These are phyloP conservation scores for Citropsis articulata DNA, from an alignment of 345 rosid genomes.

Conservation along the genomic window DNA sequence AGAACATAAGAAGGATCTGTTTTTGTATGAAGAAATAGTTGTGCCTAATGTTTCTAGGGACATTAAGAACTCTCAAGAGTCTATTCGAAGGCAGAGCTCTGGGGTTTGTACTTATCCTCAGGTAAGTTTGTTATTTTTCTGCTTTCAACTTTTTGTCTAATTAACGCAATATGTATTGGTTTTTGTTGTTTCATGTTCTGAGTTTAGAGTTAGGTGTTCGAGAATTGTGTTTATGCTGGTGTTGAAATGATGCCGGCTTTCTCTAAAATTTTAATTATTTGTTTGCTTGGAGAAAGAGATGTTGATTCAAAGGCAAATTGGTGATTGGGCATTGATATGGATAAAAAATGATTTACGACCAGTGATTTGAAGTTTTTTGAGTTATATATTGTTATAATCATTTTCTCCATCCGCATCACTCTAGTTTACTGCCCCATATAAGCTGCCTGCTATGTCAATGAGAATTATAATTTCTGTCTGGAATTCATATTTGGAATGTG, in stretches of 20 bases:
- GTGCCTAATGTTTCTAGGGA: slow-evolving; percentile 59
- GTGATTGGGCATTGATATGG: neutral
- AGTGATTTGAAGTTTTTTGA: neutral
- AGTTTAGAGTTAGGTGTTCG: neutral
- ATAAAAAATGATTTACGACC: neutral
- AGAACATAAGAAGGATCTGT: slow-evolving; percentile 44
- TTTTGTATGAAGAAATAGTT: slow-evolving; percentile 33
- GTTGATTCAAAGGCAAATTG: neutral
- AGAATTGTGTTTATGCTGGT: neutral
- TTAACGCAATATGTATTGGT: neutral
- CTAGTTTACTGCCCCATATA: neutral
- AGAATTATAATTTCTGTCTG: neutral
- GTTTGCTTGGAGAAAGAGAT: neutral
- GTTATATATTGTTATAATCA: neutral
- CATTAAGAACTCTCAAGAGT: slow-evolving; percentile 32
- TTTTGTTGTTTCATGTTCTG: neutral
- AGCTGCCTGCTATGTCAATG: neutral
- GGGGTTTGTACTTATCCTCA: slow-evolving; percentile 48
- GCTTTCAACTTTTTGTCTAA: neutral
- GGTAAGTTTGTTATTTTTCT: slow-evolving; percentile 28
- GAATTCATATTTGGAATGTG: neutral
- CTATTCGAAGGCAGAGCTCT: slow-evolving; percentile 45
- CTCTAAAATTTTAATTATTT: neutral
- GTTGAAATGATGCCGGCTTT: neutral
- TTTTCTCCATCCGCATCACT: neutral